Base-by-base conservation (phyloP, 2,329 filamentous ascomycete species). In the Penicillium sp. region DNA sequence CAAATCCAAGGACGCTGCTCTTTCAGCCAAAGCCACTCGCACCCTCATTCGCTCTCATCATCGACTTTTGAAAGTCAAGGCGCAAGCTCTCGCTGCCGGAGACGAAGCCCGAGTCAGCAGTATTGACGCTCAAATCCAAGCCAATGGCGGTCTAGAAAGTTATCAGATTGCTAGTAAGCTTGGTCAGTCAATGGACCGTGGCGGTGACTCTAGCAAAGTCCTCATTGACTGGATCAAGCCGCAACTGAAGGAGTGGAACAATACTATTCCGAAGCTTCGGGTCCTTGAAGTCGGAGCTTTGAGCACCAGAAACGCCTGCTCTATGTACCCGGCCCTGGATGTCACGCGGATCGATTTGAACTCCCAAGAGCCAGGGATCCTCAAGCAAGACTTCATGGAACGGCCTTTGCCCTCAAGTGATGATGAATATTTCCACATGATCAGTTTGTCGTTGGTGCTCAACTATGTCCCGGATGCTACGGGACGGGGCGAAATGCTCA, bases 371-470 rank as follows among this genome's bases (percentile, higher is more conserved):
- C 79, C 87, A 1, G 73, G 71, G 2, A 99, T 99, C 61, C 70
- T 86, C 53, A 85, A 95, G 71, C 91, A 97, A 69, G 91, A 99
- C 71, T 97, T 99, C 67, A 96, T 99, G 92, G 77, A 90, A 62
- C 82, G 91, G 26, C 89, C 91, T 0, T 72, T 93, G 3, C 93
- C 93, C 0, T 30, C 47, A 5, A 71, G 61, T 7, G 69, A 80
- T 19, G 77, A 81, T 6, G 85, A 91, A 38, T 78, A 78, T 19
- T 97, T 97, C 69, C 90, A 99, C 69, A 84, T 97, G 47, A 87
- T 99, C 66, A 96, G 91, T 46, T 79, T 99, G 23, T 96, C 91
- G 8, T 78, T 99, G 49, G 94, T 99, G 5, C 79, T 99, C 59
- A 99, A 99, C 72, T 99, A 91, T 68, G 92, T 97, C 3, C 90